Evolutionary conservation across 371 early-diverging fungal species (phyloP).

Genomic region (Actinomucor elegans): DNA sequence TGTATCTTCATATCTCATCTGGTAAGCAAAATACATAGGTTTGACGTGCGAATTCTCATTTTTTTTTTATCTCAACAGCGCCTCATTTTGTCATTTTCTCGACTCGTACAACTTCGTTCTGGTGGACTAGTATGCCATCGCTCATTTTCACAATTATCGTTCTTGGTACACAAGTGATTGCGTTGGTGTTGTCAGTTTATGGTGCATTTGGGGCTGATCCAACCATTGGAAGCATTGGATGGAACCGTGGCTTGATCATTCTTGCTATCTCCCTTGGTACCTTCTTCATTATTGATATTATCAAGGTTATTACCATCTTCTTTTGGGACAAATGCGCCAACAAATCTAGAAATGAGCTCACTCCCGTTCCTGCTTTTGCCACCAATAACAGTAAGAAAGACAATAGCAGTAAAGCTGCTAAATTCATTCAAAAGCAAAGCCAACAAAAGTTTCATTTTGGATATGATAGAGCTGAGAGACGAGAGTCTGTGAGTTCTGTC

Average conservation of each 20-base stretch:
- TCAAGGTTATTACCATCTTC: constrained; percentile 78
- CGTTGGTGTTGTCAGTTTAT: constrained; percentile 83
- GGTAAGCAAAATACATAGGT: constrained; percentile 38
- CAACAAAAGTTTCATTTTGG: not conserved
- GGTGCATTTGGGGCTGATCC: constrained; percentile 44
- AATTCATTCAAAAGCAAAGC: constrained; percentile 18
- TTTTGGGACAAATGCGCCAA: constrained; percentile 56
- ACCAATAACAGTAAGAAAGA: constrained; percentile 9
- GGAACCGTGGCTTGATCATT: constrained; percentile 59
- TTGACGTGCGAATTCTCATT: constrained; percentile 31
- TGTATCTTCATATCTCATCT: constrained; percentile 91
- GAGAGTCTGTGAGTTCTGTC: constrained; percentile 33
- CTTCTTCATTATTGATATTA: constrained; percentile 78
- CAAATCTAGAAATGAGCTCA: not conserved
- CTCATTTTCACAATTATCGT: constrained; percentile 78
- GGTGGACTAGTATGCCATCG: constrained; percentile 87
- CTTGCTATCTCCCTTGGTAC: constrained; percentile 69
- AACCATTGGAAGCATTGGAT: constrained; percentile 50
- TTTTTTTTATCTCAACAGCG: constrained; percentile 47
- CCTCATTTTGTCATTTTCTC: constrained; percentile 97
- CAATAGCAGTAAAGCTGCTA: constrained; percentile 11
- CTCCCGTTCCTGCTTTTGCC: constrained; percentile 5
- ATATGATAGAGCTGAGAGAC: constrained; percentile 35
- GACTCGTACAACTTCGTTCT: constrained; percentile 83
- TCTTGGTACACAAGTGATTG: constrained; percentile 89